Conservation (phyloP, 306 rosid genomes). For the Quillaja saponaria region DNA sequence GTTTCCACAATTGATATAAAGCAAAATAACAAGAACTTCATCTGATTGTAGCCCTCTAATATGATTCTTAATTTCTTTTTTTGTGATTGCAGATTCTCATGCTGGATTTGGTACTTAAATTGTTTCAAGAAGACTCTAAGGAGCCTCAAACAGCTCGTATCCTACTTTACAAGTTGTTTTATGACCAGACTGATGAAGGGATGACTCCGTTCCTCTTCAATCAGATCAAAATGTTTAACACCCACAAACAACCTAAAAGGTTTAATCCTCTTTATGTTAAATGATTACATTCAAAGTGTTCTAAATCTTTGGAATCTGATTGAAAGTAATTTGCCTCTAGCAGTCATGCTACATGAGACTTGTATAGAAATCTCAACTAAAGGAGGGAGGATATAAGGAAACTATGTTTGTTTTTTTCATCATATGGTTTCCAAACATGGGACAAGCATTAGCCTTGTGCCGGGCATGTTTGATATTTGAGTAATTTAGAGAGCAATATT, state of each 20-base stretch:
- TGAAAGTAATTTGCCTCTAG: neutral
- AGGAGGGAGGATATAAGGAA: neutral
- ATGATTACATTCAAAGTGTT: too few relatives aligned
- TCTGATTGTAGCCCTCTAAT: slow-evolving; percentile 16
- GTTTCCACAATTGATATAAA: neutral
- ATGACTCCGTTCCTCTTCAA: slow-evolving; percentile 81
- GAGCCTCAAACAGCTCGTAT: slow-evolving; percentile 89
- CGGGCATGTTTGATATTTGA: too few relatives aligned
- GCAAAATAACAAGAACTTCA: slow-evolving; percentile 16
- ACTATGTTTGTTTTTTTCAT: neutral
- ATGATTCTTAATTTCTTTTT: slow-evolving; percentile 38
- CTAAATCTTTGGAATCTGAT: neutral
- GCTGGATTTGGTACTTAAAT: slow-evolving; percentile 80
- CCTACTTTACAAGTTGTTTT: slow-evolving; percentile 90
- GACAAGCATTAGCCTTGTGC: neutral
- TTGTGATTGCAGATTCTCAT: slow-evolving; percentile 66
- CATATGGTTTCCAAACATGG: neutral
- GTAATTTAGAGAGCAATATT: neutral
- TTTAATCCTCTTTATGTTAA: slow-evolving; percentile 34
- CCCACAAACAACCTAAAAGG: slow-evolving; percentile 89
- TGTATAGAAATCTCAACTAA: neutral
- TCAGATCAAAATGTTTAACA: slow-evolving; percentile 73
- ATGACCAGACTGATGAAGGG: slow-evolving; percentile 97
- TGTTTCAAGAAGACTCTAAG: slow-evolving; percentile 73
- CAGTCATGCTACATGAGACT: neutral